phyloP scores from a whole-genome alignment of 2,329 filamentous ascomycete genomes.

The Aspergillus fischeri region DNA sequence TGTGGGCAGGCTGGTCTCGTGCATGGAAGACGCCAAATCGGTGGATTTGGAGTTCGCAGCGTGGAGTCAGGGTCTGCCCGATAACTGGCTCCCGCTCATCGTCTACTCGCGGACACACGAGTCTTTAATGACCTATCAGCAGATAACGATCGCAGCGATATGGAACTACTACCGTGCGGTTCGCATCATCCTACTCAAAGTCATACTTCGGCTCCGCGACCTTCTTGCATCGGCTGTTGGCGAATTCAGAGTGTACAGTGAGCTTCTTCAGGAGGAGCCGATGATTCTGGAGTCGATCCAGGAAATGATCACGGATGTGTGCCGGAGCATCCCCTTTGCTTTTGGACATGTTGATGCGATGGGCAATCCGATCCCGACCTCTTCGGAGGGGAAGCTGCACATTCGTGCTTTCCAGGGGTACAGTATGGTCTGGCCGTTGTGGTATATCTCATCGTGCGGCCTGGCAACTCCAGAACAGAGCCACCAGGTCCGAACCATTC shows the following conservation, averaged over 20 bases:
- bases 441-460: constrained; percentile 32
- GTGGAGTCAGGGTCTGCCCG: constrained; percentile 29
- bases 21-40: constrained; percentile 19
- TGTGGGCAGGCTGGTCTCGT: constrained; percentile 17
- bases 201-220: constrained; percentile 24
- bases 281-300: constrained; percentile 20
- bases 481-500: constrained; percentile 23
- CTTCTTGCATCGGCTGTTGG: constrained; percentile 14
- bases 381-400: constrained; percentile 10
- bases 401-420: constrained; percentile 32
- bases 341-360: constrained; percentile 30
- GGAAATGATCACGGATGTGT: constrained; percentile 33
- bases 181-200: constrained; percentile 30
- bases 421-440: constrained; percentile 35
- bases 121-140: constrained; percentile 31
- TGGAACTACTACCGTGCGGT: constrained; percentile 36
- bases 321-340: constrained; percentile 32
- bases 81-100: constrained; percentile 31
- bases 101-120: constrained; percentile 27
- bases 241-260: constrained; percentile 3
- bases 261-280: constrained; percentile 2
- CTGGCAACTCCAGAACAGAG: constrained; percentile 29
- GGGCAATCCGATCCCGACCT: constrained; percentile 21
- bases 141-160: constrained; percentile 22
- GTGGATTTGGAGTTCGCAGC: constrained; percentile 27